Percentiles rank a stretch among this genome's conserved stretches.
These are phyloP conservation scores for Persicaria tinctoria DNA, from an alignment of 148 eudicot genomes.

Conservation along the genomic window DNA sequence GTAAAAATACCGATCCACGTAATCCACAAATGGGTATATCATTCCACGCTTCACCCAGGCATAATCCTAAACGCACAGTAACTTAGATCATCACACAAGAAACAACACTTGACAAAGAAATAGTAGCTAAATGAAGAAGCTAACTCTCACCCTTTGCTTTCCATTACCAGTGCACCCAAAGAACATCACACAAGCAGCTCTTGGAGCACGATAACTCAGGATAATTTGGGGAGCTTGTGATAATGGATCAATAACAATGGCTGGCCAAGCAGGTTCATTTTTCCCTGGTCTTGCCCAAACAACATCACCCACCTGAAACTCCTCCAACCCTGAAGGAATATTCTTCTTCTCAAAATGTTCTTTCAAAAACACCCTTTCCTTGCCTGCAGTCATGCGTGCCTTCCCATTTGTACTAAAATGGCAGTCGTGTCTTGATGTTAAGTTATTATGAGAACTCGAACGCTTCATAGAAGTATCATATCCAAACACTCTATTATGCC, in stretches of 20 bases:
- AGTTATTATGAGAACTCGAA: constrained; percentile 27
- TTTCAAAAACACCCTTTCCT: constrained; percentile 18
- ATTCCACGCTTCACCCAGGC: constrained; percentile 80
- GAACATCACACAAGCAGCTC: constrained; percentile 81
- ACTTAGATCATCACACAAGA: constrained; percentile 8
- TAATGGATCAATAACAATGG: constrained; percentile 72
- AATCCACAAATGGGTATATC: constrained; percentile 70
- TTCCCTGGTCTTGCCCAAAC: constrained; percentile 85
- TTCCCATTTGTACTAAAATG: constrained; percentile 33
- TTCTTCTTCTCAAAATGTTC: constrained; percentile 19
- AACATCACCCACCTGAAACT: constrained; percentile 63
- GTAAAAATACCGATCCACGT: constrained; percentile 56
- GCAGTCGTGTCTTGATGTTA: constrained; percentile 29
- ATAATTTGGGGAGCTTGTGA: constrained; percentile 76
- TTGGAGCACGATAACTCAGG: constrained; percentile 48
- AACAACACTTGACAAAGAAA: not conserved
- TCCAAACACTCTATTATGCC: constrained; percentile 17
- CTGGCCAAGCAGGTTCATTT: constrained; percentile 92
- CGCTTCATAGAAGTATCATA: constrained; percentile 23
- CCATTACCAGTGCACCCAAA: constrained; percentile 84
- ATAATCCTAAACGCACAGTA: constrained; percentile 64
- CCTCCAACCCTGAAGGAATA: constrained; percentile 12
- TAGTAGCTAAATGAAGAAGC: not conserved
- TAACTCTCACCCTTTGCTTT: constrained; percentile 63
- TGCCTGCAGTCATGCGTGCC: constrained; percentile 17